Evolutionary conservation across 371 early-diverging fungal species (phyloP).

Genomic region (Circinella minor): DNA sequence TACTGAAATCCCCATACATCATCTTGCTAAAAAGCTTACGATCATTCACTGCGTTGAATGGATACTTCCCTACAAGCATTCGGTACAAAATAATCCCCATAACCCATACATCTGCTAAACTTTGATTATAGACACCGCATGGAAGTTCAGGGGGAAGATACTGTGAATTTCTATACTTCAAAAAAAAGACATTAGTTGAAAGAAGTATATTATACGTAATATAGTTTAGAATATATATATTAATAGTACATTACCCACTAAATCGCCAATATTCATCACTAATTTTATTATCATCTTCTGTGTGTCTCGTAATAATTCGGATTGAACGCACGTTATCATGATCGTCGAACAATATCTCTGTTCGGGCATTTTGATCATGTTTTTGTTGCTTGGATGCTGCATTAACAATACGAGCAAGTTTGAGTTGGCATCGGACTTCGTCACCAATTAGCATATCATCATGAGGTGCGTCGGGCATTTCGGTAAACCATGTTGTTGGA

Average conservation of each 20-base stretch:
- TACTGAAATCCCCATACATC: constrained; percentile 35
- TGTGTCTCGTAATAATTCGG: constrained; percentile 11
- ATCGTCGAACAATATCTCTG: constrained; percentile 13
- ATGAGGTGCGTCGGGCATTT: constrained; percentile 6
- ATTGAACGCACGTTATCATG: constrained; percentile 22
- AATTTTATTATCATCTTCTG: constrained; percentile 8
- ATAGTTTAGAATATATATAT: background rate
- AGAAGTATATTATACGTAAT: background rate
- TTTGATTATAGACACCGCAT: constrained; percentile 9
- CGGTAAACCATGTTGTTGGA: constrained; percentile 1
- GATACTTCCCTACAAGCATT: constrained; percentile 45
- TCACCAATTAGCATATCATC: constrained; percentile 10
- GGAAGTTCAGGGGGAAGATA: constrained; percentile 48
- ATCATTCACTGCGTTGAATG: constrained; percentile 38
- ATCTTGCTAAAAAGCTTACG: constrained; percentile 38
- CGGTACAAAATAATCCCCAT: constrained; percentile 49
- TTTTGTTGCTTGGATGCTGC: constrained; percentile 23
- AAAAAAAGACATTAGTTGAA: background rate
- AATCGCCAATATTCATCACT: constrained; percentile 22
- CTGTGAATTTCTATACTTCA: constrained; percentile 32
- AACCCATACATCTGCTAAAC: constrained; percentile 41
- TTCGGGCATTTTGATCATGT: constrained; percentile 3
- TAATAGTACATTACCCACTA: constrained; percentile 21
- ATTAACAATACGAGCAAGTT: constrained; percentile 28
- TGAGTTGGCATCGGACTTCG: constrained; percentile 27